Evolutionary conservation across 2,329 filamentous ascomycete species (phyloP), one percentile per base, ranked within the genome.

Genomic region (Epichloe sp.): DNA sequence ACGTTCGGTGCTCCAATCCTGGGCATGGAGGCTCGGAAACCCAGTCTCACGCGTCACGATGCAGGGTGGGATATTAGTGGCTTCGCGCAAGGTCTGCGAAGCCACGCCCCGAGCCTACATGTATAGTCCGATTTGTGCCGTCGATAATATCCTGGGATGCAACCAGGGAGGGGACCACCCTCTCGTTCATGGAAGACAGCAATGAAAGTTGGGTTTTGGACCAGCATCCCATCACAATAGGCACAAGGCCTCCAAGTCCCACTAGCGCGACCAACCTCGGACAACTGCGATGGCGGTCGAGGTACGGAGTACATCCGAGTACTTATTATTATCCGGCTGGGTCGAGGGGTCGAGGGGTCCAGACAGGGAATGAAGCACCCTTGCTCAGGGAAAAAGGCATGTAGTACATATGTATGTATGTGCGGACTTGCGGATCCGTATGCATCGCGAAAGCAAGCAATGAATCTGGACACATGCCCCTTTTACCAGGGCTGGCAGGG

Each of bases 111-210:
- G 19, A 38, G 50, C 4, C 19, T n/a, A 21, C 19, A 5, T 21
- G 21, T 21, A 43, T 38, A 38, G 48, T 40, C 48, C 48, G 48
- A 48, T 44, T 42, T 54, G 54, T 55, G 55, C 55, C 54, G 57
- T 55, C 38, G 52, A 50, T 53, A 38, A 31, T 7, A 47, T 52
- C 52, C 52, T 53, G 52, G 55, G 53, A 54, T 54, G 53, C 53
- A 52, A 47, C 47, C 51, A 44, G 38, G 52, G 44, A 41, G 42
- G 34, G 44, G 26, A 47, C 36, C 41, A 41, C 38, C 34, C 19
- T 21, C 36, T 47, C 15, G 47, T 31, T 21, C 8, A 31, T 26
- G 34, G 15, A 38, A 38, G 41, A 49, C 48, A 49, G 17, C 31
- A 44, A 37, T 8, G 7, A 42, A 40, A 40, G 15, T n/a, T 17